Conservation (phyloP, 164 flowering plant genomes). For the Nelumbo lutea region DNA sequence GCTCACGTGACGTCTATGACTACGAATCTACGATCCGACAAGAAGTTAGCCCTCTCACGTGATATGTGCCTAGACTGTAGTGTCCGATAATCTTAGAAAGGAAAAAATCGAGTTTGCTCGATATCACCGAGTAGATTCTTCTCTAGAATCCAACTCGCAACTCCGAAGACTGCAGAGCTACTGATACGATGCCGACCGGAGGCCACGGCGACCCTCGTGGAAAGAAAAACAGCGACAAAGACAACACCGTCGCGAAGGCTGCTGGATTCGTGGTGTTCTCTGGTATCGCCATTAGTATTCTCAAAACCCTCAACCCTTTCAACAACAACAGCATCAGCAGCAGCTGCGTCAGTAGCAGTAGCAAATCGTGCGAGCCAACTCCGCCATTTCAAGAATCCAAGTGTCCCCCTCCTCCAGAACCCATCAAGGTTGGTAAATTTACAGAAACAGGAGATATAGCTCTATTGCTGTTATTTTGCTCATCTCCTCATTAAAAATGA, state of each 20-base stretch:
- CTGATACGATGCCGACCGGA: slow-evolving; percentile 7
- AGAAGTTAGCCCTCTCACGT: no score
- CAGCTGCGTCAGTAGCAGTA: neutral
- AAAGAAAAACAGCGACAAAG: slow-evolving; percentile 8
- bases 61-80: no score
- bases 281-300: slow-evolving; percentile 45
- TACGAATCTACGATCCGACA: no score
- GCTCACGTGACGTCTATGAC: no score
- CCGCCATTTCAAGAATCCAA: slow-evolving; percentile 8
- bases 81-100: no score
- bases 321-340: slow-evolving; percentile 13
- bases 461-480: neutral
- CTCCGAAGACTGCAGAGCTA: neutral
- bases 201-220: slow-evolving; percentile 3
- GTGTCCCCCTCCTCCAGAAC: slow-evolving; percentile 11
- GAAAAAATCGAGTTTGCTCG: no score
- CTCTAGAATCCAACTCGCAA: no score
- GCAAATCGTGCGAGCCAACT: neutral
- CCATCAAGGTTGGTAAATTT: slow-evolving; percentile 13
- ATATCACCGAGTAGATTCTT: no score
- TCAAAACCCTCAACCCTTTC: slow-evolving; percentile 33
- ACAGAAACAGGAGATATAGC: neutral
- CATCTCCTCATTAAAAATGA: neutral
- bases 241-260: slow-evolving; percentile 27
- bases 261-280: slow-evolving; percentile 43